phyloP scores from a whole-genome alignment of 1,284 basidiomycete genomes.

The Cerioporus squamosus region DNA sequence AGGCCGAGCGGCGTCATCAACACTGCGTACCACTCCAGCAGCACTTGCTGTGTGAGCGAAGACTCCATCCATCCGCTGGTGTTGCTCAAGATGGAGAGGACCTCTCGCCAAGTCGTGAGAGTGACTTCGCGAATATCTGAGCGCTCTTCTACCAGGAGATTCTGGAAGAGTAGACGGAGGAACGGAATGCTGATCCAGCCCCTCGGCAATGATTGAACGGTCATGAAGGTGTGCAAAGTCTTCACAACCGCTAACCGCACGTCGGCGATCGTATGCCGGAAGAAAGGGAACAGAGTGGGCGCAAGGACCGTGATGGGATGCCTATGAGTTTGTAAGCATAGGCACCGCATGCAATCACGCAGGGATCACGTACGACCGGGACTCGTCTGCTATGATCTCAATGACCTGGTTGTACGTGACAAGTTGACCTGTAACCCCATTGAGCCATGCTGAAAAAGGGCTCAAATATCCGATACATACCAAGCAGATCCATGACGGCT shows the following conservation, averaged over 20 bases:
- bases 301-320: slow-evolving; percentile 81
- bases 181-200: slow-evolving; percentile 86
- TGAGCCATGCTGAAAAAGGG: slow-evolving; percentile 11
- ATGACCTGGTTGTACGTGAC: slow-evolving; percentile 84
- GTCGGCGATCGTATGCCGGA: slow-evolving; percentile 94
- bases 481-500: slow-evolving; percentile 95
- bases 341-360: background rate
- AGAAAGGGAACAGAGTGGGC: slow-evolving; percentile 93
- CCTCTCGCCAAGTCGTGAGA: slow-evolving; percentile 78
- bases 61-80: slow-evolving; percentile 54
- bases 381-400: slow-evolving; percentile 68
- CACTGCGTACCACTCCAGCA: slow-evolving; percentile 85
- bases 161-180: slow-evolving; percentile 90
- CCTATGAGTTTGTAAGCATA: slow-evolving; percentile 42
- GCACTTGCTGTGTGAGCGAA: slow-evolving; percentile 55
- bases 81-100: slow-evolving; percentile 59
- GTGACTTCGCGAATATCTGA: slow-evolving; percentile 84
- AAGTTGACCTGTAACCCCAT: slow-evolving; percentile 64
- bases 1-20: slow-evolving; percentile 92
- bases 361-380: slow-evolving; percentile 60
- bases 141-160: slow-evolving; percentile 93
- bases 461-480: slow-evolving; percentile 45
- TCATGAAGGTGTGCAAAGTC: slow-evolving; percentile 88
- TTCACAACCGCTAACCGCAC: slow-evolving; percentile 95
- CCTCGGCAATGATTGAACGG: slow-evolving; percentile 72